Base-by-base conservation (phyloP, 768 basidiomycete species). In the Lentinula lateritia region DNA sequence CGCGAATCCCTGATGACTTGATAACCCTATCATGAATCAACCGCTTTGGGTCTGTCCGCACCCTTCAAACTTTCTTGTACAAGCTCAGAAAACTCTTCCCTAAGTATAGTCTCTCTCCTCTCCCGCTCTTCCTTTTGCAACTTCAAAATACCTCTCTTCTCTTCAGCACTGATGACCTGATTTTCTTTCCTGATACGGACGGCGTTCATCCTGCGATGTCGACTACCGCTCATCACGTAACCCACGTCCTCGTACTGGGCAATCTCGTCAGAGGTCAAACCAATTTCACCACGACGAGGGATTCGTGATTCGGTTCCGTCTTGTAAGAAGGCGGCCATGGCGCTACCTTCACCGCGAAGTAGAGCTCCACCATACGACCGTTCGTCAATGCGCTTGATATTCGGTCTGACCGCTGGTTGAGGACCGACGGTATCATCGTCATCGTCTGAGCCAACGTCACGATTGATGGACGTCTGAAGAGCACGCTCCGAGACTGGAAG, bases 181-280 rank as follows among this genome's bases (percentile, higher is more conserved):
- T 99, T 98, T 79, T 99, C 97, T 81, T 98, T 98, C 70, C 96
- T 80, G 87, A 99, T 92, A 63, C 97, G 91, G 48, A 99, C 96
- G 0, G 97, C 96, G 67, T 98, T 99, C 97, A 99, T 99, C 73
- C 94, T 83, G 65, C 91, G 84, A 74, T 99, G 95, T 64, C 96
- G 79, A 68, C 87, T 91, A 50, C 96, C 97, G 67, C 91, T 94
- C 97, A 98, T 99, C 52, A 99, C 97, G 73, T 97, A 99, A 16
- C 97, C 97, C 7, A 90, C 90, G 23, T 80, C 69, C 77, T 99
- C 97, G 74, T 83, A 98, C 70, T 83, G 72, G 6, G 89, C 94
- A 66, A 99, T 99, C 72, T 93, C 85, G 35, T 87, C 86, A 12
- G 93, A 87, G 9, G 89, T 88, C 65, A 99, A 77, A 60, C 97